Conservation (phyloP, 495 filamentous ascomycete species). For the Hypoxylon cercidicola region DNA sequence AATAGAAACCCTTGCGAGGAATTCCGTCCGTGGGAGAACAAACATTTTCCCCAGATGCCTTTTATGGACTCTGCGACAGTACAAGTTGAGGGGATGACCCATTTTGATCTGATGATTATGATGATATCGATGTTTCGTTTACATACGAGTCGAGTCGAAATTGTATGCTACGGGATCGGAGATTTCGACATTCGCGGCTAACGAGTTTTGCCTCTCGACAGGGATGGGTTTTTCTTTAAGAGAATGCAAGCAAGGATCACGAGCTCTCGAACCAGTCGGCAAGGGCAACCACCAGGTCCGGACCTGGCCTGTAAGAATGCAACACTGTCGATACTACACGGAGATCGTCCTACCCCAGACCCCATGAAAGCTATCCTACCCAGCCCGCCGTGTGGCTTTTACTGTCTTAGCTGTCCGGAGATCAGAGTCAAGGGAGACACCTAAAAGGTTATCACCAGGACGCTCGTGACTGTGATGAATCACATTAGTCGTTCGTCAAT, state of each 20-base stretch:
- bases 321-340: slow-evolving; percentile 38
- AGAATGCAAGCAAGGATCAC: slow-evolving; percentile 33
- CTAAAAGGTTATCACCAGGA: slow-evolving; percentile 10
- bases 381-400: too few species aligned
- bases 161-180: slow-evolving; percentile 29
- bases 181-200: slow-evolving; percentile 46
- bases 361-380: slow-evolving; percentile 3
- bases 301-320: slow-evolving; percentile 37
- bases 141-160: background rate
- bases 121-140: slow-evolving; percentile 22
- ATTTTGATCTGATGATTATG: slow-evolving; percentile 41
- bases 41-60: slow-evolving; percentile 34
- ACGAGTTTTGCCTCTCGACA: slow-evolving; percentile 30
- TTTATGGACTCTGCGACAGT: slow-evolving; percentile 33
- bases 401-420: slow-evolving; percentile 6
- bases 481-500: background rate
- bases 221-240: slow-evolving; percentile 23
- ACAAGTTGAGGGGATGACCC: slow-evolving; percentile 18
- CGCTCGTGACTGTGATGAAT: slow-evolving; percentile 11
- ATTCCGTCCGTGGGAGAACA: slow-evolving; percentile 1
- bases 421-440: slow-evolving; percentile 15
- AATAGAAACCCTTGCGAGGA: slow-evolving; percentile 23
- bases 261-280: slow-evolving; percentile 34
- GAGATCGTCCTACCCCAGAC: slow-evolving; percentile 33
- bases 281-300: slow-evolving; percentile 29